phyloP scores from a whole-genome alignment of 2,329 filamentous ascomycete genomes.

The Penicillium concentricum region DNA sequence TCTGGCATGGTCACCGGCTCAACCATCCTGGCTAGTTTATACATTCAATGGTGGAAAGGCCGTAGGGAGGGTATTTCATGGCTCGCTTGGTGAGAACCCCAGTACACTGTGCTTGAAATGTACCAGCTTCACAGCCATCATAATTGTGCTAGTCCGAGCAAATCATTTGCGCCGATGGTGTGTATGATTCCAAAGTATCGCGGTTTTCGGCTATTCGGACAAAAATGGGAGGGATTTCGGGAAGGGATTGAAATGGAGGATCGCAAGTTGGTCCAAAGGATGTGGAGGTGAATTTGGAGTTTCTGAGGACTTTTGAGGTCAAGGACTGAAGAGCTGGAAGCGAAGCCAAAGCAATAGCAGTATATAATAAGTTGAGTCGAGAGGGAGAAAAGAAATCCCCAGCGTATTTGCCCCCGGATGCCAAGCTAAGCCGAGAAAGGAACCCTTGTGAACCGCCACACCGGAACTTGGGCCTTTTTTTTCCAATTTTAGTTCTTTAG shows the following conservation, averaged over 20 bases:
- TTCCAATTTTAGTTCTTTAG: neutral
- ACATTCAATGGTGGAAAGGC: neutral
- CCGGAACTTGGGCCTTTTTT: neutral
- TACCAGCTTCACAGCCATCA: slow-evolving; percentile 15
- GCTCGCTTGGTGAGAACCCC: slow-evolving; percentile 5
- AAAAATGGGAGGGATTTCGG: neutral
- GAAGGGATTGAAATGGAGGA: neutral
- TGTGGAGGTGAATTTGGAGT: slow-evolving; percentile 9
- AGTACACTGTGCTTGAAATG: slow-evolving; percentile 7
- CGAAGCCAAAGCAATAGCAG: neutral
- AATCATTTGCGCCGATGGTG: slow-evolving; percentile 9
- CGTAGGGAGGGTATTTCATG: neutral
- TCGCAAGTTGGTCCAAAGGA: slow-evolving; percentile 9
- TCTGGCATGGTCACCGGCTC: slow-evolving; percentile 3
- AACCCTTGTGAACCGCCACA: slow-evolving; percentile 7
- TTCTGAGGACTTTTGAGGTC: slow-evolving; percentile 1
- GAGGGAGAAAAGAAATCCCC: slow-evolving; percentile 1
- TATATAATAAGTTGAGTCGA: neutral
- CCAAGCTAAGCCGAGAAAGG: slow-evolving; percentile 10
- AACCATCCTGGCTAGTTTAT: neutral
- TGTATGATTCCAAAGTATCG: neutral
- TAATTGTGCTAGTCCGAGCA: slow-evolving; percentile 1
- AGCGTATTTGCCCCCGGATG: neutral
- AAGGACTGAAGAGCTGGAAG: neutral
- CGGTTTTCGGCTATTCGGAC: neutral